These are phyloP conservation scores for Pythium folliculosum DNA, from an alignment of 352 stramenopile species.

Conservation along the genomic window DNA sequence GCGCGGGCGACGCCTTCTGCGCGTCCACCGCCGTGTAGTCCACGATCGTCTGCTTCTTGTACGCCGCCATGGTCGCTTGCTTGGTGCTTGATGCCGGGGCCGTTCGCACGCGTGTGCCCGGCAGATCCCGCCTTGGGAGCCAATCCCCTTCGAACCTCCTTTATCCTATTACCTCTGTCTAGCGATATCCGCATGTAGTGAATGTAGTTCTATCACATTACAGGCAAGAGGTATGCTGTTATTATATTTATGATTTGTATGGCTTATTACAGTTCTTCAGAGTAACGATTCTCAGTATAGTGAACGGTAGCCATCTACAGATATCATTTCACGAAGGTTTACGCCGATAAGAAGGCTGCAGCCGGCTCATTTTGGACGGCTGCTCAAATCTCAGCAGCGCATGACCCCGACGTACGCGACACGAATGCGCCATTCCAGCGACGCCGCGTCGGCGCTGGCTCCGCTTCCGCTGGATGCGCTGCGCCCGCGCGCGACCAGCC, in stretches of 20 bases:
- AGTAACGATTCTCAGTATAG: neutral
- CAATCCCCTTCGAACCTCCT: slow-evolving; percentile 31
- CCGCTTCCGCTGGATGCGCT: neutral
- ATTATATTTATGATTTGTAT: neutral
- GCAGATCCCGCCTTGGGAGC: slow-evolving; percentile 23
- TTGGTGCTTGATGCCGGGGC: slow-evolving; percentile 9
- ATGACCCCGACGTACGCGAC: neutral
- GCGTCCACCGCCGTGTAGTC: slow-evolving; percentile 52
- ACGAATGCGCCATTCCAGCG: neutral
- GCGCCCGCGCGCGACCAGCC: slow-evolving; percentile 2
- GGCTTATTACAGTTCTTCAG: neutral
- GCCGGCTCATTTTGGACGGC: neutral
- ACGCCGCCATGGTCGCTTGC: slow-evolving; percentile 51
- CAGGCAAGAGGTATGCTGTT: too few species aligned
- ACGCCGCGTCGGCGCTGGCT: neutral
- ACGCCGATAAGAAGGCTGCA: slow-evolving; percentile 21
- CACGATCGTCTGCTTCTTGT: slow-evolving; percentile 63
- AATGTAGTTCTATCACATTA: too few species aligned
- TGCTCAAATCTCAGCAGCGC: neutral
- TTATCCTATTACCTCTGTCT: neutral
- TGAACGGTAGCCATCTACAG: slow-evolving; percentile 5
- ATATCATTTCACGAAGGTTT: slow-evolving; percentile 8
- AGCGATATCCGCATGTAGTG: too few species aligned
- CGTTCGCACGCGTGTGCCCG: slow-evolving; percentile 1
- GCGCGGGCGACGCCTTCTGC: slow-evolving; percentile 41